phyloP scores from a whole-genome alignment of 495 filamentous ascomycete genomes.

The Bacidia gigantensis region DNA sequence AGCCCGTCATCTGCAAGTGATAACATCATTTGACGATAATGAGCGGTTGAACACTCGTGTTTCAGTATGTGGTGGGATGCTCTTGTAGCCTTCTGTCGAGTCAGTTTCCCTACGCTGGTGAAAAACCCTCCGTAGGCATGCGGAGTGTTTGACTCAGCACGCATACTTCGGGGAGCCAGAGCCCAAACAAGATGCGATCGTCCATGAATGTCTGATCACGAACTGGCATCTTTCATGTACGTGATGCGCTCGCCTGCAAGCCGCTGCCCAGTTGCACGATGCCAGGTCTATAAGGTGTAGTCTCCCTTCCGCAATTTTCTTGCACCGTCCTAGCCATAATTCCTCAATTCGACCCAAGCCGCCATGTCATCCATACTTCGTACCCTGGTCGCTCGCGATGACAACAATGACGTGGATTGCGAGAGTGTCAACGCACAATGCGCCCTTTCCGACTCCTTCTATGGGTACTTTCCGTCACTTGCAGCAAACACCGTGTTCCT shows the following conservation, averaged over 20 bases:
- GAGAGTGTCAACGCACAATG: slow-evolving; percentile 25
- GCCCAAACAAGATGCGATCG: neutral
- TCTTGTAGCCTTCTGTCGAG: no score
- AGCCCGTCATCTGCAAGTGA: neutral
- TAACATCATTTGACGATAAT: neutral
- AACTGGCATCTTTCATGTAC: neutral
- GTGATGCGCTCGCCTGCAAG: neutral
- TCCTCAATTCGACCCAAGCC: neutral
- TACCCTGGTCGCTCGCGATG: slow-evolving; percentile 3
- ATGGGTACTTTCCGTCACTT: slow-evolving; percentile 52
- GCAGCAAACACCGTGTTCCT: slow-evolving; percentile 48
- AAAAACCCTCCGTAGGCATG: neutral
- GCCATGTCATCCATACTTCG: neutral
- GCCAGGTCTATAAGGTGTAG: neutral
- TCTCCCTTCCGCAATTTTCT: neutral
- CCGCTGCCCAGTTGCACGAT: neutral
- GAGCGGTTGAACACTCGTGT: no score
- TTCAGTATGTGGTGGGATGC: no score
- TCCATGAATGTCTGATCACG: neutral
- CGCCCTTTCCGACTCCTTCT: slow-evolving; percentile 18
- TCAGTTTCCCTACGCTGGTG: no score
- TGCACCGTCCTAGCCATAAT: neutral
- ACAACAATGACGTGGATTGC: neutral
- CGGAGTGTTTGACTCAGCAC: neutral
- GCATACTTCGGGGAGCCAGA: neutral